Percentiles rank a stretch among this genome's conserved stretches.
phyloP scores from a whole-genome alignment of 2,329 filamentous ascomycete genomes.

The Akanthomyces uredinophilus region DNA sequence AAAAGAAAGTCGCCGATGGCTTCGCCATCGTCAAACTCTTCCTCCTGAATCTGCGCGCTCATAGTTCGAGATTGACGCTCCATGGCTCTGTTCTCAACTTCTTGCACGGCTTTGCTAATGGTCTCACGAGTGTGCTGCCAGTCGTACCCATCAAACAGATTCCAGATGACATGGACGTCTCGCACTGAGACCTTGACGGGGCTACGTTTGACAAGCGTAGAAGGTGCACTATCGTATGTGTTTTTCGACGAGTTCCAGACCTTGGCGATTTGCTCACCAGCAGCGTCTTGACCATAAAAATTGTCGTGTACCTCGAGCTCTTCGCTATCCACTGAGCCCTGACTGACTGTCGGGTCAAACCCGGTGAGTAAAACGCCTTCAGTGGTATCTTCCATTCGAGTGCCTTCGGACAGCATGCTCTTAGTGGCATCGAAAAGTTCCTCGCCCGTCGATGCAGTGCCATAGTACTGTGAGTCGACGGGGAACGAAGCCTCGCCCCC shows the following conservation, averaged over 20 bases:
- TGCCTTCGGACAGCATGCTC: constrained; percentile 25
- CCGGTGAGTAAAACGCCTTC: constrained; percentile 33
- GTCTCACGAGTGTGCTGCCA: constrained; percentile 84
- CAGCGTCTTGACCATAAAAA: constrained; percentile 64
- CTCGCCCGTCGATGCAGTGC: constrained; percentile 38
- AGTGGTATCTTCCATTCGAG: constrained; percentile 31
- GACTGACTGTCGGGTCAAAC: constrained; percentile 24
- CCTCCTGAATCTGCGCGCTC: constrained; percentile 55
- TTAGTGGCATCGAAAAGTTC: constrained; percentile 45
- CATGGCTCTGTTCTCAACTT: constrained; percentile 76
- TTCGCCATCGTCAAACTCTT: constrained; percentile 73
- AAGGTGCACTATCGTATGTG: constrained; percentile 63
- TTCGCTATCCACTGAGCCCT: constrained; percentile 47
- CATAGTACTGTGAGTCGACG: constrained; percentile 44
- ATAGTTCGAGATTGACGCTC: constrained; percentile 61
- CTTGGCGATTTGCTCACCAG: constrained; percentile 62
- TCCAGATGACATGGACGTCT: constrained; percentile 94
- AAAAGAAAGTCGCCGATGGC: constrained; percentile 94
- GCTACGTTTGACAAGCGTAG: constrained; percentile 55
- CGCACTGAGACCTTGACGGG: constrained; percentile 74
- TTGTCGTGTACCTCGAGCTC: constrained; percentile 71
- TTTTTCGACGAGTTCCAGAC: constrained; percentile 77
- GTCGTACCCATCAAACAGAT: constrained; percentile 95
- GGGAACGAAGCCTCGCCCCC: constrained; percentile 33
- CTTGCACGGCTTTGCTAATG: constrained; percentile 81